phyloP scores from a whole-genome alignment of 176 grass and related monocot genomes.

The Oryza australiensis region DNA sequence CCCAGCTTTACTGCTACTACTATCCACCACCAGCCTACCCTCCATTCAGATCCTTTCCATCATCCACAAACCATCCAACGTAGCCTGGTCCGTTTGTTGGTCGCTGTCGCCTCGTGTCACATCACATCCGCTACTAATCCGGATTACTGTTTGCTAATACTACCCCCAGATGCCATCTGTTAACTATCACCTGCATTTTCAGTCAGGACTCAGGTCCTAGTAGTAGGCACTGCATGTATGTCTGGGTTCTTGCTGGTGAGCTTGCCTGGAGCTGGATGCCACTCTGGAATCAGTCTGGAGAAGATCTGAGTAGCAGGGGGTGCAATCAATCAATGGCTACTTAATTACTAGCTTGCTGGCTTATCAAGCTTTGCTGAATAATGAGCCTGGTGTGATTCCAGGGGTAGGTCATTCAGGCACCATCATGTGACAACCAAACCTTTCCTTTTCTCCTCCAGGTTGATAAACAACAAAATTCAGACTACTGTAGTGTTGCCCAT shows the following conservation, averaged over 20 bases:
- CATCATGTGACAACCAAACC: constrained; percentile 7
- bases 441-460: constrained; percentile 20
- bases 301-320: not conserved
- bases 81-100: too few species aligned
- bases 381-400: not conserved
- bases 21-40: too few species aligned
- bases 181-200: not conserved
- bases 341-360: not conserved
- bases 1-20: too few species aligned
- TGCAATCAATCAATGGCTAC: not conserved
- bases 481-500: not conserved
- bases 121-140: not conserved
- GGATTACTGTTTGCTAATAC: not conserved
- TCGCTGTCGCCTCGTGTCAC: too few species aligned
- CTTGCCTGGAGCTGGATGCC: not conserved
- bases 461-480: constrained; percentile 11
- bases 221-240: not conserved
- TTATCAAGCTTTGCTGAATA: constrained; percentile 10
- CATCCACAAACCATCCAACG: too few species aligned
- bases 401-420: not conserved
- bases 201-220: not conserved
- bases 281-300: not conserved
- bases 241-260: not conserved
- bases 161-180: not conserved
- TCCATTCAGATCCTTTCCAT: too few species aligned